Base-by-base conservation (phyloP, 2,329 filamentous ascomycete genomes). In the Aureobasidium leucospermi region DNA sequence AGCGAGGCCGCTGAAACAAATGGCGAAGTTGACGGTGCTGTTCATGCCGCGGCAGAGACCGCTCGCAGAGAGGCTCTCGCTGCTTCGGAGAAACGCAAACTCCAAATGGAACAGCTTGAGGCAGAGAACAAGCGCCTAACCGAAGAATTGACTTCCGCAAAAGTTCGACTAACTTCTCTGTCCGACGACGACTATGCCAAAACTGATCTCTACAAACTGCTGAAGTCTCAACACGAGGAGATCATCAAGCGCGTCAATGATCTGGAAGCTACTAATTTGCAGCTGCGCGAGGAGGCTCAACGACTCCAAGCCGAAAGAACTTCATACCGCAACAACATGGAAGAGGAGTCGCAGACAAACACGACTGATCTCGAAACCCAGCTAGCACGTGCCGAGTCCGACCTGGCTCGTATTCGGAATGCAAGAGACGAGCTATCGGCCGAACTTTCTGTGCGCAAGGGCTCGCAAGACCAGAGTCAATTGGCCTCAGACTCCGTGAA, bases 111-210 rank as follows among this genome's bases (percentile, higher is more conserved):
- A 57, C 81, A 86, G 60, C 79, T 94, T 28, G 83, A 95, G 64
- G 79, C 83, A 1, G 90, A 96, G 66, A 90, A 90, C 67, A 86
- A 85, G 69, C 87, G 85, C 66, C 65, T 88, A 63, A 82, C 88
- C 36, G 86, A 92, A 63, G 89, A 96, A 68, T 84, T 96, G 45
- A 91, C 89, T 16, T 81, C 85, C 5, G 76, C 93, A 36, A 91
- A 79, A 62, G 74, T 81, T 15, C 83, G 82, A 70, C 79, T 89
- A 49, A 85, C 89, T 13, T 86, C 83, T 59, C 78, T 92, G 46
- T 88, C 89, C 0, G 94, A 99, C 67, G 94, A 99, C 63, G 94
- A 99, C 67, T 97, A 95, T 70, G 86, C 91, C 42, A 86, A 90
- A 60, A 96, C 91, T 4, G 91, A 96, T 67, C 81, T 96, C 3